Evolutionary conservation across 495 filamentous ascomycete genomes (phyloP).

Genomic region (Penicillium cinerascens): DNA sequence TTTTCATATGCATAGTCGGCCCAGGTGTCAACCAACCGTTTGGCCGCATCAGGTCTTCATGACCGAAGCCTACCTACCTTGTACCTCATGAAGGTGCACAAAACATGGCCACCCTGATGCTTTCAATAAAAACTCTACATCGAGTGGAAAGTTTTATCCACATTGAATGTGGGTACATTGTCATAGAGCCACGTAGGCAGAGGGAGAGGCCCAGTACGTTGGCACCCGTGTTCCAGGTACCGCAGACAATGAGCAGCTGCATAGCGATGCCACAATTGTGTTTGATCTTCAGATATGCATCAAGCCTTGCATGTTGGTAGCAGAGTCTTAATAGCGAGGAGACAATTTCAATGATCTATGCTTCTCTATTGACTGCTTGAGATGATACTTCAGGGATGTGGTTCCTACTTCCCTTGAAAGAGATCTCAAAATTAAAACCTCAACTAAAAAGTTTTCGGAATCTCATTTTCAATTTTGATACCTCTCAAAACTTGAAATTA

Average conservation of each 20-base stretch:
- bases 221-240: not conserved
- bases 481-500: not conserved
- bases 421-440: not conserved
- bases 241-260: not conserved
- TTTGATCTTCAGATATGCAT: not conserved
- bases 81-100: not conserved
- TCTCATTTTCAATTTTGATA: not conserved
- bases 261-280: not conserved
- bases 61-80: not conserved
- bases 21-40: not conserved
- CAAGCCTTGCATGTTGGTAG: not conserved
- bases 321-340: not conserved
- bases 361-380: not conserved
- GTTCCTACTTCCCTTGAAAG: no score
- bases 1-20: not conserved
- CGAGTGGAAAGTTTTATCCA: not conserved
- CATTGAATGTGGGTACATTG: not conserved
- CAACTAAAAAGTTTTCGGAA: not conserved
- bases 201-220: not conserved
- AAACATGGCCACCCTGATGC: no score
- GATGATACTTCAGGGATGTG: no score
- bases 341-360: not conserved
- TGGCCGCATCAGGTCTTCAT: not conserved
- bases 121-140: no score
- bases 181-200: not conserved